Base-by-base conservation (phyloP, 1,284 basidiomycete species). In the Trichosporon inkin region DNA sequence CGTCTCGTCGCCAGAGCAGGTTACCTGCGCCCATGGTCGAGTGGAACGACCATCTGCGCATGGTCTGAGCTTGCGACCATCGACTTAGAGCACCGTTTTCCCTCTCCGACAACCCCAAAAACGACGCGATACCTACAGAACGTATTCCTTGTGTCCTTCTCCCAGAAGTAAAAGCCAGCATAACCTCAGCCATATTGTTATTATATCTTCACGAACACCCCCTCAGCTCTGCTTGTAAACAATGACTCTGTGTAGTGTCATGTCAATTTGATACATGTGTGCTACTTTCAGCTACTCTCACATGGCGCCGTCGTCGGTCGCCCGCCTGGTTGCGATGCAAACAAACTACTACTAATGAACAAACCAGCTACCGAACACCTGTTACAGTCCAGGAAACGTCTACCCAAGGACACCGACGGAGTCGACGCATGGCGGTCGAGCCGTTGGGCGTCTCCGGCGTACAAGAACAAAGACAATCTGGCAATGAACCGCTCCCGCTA, bases 31-130 rank as follows among this genome's bases (percentile, higher is more conserved):
- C 64, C 3, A 62, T 40, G 28, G 44, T 64, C 22, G 60, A 53
- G 16, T 67, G 66, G 66, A 63, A 58, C 55, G 66, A 67, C 57
- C 61, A 65, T 53, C 64, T 67, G 34, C 52, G 62, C 34, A 67
- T 67, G 66, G 66, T 67, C 7, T 65, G 59, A 53, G 6, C 55
- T 34, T 24, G 8, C n/a, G 14, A 7, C 34, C 11, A 6, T 53
- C 20, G 17, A 37, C 19, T 13, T 35, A 36, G 35, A 53, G 19
- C 5, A 28, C 32, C 35, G 32, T 22, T n/a, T 53, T 22, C 24
- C 16, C 19, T 10, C 22, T 28, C 22, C 8, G 22, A 20, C 28
- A 20, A 22, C 22, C 10, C 11, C 20, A 17, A 10, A 1, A 3
- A 2, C 22, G 10, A 20, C 13, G 11, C n/a, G n/a, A n/a, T n/a